A percentile compares a stretch with the other conserved stretches of the same genome.
Conservation (phyloP, 495 filamentous ascomycete genomes). For the Bombardia bombarda region DNA sequence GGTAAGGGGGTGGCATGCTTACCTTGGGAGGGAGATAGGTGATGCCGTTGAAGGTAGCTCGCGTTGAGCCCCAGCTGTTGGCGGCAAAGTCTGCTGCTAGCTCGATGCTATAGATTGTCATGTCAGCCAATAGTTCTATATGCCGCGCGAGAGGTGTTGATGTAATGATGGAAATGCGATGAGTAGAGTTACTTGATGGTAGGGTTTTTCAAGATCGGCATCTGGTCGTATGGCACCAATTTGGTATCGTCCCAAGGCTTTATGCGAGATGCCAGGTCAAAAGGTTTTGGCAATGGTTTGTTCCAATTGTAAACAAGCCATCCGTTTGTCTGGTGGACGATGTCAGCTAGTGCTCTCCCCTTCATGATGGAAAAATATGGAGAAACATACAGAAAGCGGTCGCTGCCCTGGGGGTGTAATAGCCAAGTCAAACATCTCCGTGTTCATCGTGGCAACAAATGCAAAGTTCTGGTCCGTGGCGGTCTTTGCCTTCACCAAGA, state of each 20-base stretch:
- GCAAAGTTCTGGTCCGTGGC: slow-evolving; percentile 49
- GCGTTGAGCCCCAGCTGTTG: slow-evolving; percentile 5
- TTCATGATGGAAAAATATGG: too few relatives aligned
- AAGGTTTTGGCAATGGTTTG: slow-evolving; percentile 30
- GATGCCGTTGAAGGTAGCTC: slow-evolving; percentile 1
- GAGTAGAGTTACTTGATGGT: not conserved
- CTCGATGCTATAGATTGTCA: not conserved
- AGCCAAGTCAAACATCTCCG: slow-evolving; percentile 51
- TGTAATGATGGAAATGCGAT: not conserved
- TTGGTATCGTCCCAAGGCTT: slow-evolving; percentile 1
- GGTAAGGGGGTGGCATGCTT: not conserved
- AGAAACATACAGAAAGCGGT: slow-evolving; percentile 57
- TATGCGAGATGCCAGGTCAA: not conserved
- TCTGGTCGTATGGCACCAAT: not conserved
- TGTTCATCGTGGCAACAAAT: slow-evolving; percentile 44
- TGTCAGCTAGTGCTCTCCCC: too few relatives aligned
- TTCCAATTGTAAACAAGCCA: slow-evolving; percentile 55
- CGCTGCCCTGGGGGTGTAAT: slow-evolving; percentile 27
- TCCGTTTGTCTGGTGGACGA: slow-evolving; percentile 39
- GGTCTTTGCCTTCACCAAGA: slow-evolving; percentile 52
- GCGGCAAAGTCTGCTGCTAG: not conserved
- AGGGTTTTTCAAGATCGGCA: not conserved
- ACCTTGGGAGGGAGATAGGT: slow-evolving; percentile 2
- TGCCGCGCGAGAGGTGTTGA: too few relatives aligned
- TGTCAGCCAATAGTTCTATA: not conserved